A percentile compares a stretch with the other conserved stretches of the same genome.
These are phyloP conservation scores for Talaromyces sp. DNA, from an alignment of 2,329 filamentous ascomycete genomes.

Conservation along the genomic window DNA sequence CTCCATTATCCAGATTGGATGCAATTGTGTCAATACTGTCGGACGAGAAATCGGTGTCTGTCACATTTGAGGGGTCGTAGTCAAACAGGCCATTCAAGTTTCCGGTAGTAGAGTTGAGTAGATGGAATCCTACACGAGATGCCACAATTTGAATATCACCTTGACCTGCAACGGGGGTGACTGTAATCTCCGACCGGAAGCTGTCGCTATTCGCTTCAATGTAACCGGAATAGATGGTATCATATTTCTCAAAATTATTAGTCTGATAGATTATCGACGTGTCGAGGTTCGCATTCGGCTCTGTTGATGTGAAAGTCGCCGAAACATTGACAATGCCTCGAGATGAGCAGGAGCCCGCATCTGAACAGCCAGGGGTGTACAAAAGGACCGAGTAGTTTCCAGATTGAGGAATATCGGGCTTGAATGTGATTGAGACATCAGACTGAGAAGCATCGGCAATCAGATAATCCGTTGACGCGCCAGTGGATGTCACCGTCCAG, in stretches of 20 bases:
- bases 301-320: slow-evolving; percentile 60
- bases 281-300: slow-evolving; percentile 50
- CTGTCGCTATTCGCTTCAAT: slow-evolving; percentile 71
- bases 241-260: slow-evolving; percentile 95
- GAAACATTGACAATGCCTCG: slow-evolving; percentile 83
- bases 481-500: slow-evolving; percentile 62
- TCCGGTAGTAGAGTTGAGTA: slow-evolving; percentile 64
- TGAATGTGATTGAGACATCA: slow-evolving; percentile 64
- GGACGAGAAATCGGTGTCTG: slow-evolving; percentile 64
- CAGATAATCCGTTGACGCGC: slow-evolving; percentile 73
- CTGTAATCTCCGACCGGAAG: slow-evolving; percentile 78
- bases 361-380: slow-evolving; percentile 86
- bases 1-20: slow-evolving; percentile 63
- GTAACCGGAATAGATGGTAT: slow-evolving; percentile 81
- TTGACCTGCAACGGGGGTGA: slow-evolving; percentile 65
- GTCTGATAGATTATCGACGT: slow-evolving; percentile 75
- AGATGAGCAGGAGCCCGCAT: slow-evolving; percentile 71
- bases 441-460: slow-evolving; percentile 62
- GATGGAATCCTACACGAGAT: slow-evolving; percentile 75
- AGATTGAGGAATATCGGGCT: slow-evolving; percentile 79
- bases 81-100: slow-evolving; percentile 90
- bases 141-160: slow-evolving; percentile 77
- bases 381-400: slow-evolving; percentile 90
- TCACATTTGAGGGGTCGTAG: slow-evolving; percentile 66
- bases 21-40: slow-evolving; percentile 78